Evolutionary conservation across 306 rosid species (phyloP), one percentile per base, ranked within the genome.

Genomic region (Dalbergia oliveri): DNA sequence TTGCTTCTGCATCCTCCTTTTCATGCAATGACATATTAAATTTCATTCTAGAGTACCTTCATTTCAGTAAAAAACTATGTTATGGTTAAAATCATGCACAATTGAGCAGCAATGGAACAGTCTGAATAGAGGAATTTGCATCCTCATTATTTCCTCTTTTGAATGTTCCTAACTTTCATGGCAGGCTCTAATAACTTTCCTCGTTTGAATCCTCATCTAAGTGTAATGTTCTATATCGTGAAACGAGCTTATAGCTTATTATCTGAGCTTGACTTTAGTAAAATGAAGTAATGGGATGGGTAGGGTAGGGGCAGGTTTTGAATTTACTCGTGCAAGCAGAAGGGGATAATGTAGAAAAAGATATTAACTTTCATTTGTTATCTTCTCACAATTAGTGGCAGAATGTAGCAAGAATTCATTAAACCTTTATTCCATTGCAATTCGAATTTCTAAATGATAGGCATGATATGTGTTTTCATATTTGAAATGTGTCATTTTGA

Each of bases 381-480:
- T 66, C 75, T 41, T 60, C 67, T 81, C 45, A 60, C 57, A 59
- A 59, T 59, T 45, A 47, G n/a, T 54, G 68, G 37, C 54, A 19
- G 72, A 65, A 12, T n/a, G 11, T 23, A 14, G 43, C 37, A 31
- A 44, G 10, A 67, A 53, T 62, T 66, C 61, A 33, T 69, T 67
- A 68, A 41, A 43, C 43, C 21, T 75, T 14, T 63, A 69, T 64
- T 75, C 51, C 63, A 15, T 45, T 8, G 66, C 58, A 41, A 57
- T 59, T 51, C 35, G 18, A 73, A 57, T 80, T 65, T 75, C 31
- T 73, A 37, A 33, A 33, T 72, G 71, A 35, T 66, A 35, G 14
- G 53, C 76, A 50, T 78, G 57, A 53, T 53, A 50, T 54, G 63
- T 59, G 53, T 68, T 70, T 67, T 81, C 62, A 19, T 65, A 18